Evolutionary conservation across 2,329 filamentous ascomycete species (phyloP).

Genomic region (Pseudopithomyces maydicus): DNA sequence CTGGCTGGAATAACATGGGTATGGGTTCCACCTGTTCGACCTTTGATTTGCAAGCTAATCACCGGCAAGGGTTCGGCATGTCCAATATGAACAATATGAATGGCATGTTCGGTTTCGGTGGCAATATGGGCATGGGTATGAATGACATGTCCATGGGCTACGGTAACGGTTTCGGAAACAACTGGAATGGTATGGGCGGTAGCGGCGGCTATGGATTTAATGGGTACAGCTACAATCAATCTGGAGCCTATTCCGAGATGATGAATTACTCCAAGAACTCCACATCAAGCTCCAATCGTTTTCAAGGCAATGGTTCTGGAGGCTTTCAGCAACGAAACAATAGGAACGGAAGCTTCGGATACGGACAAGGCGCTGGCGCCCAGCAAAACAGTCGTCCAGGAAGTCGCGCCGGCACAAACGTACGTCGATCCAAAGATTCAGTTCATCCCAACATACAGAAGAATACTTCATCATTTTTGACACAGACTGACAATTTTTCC

Average conservation of each 20-base stretch:
- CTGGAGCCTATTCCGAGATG: conserved; percentile 53
- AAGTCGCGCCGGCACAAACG: conserved; percentile 37
- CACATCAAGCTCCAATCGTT: conserved; percentile 75
- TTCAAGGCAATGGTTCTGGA: conserved; percentile 71
- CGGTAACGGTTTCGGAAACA: conserved; percentile 67
- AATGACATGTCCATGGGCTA: conserved; percentile 74
- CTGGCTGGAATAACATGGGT: conserved; percentile 84
- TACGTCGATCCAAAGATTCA: conserved; percentile 37
- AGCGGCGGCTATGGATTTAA: conserved; percentile 77
- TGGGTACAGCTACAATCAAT: conserved; percentile 60
- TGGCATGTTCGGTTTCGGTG: conserved; percentile 79
- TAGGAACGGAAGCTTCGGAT: conserved; percentile 48
- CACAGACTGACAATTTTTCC: conserved; percentile 31
- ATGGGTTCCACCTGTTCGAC: conserved; percentile 47
- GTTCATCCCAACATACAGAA: conserved; percentile 11
- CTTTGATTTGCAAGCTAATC: conserved; percentile 24
- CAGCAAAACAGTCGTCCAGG: conserved; percentile 33
- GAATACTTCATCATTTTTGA: neutral
- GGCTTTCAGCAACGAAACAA: conserved; percentile 43
- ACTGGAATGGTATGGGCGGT: conserved; percentile 64
- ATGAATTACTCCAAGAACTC: conserved; percentile 65
- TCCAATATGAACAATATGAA: conserved; percentile 75
- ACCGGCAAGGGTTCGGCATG: conserved; percentile 56
- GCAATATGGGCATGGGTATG: conserved; percentile 74
- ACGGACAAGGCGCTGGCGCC: conserved; percentile 29